A percentile compares a stretch with the other conserved stretches of the same genome.
Evolutionary conservation across 441 rosid genomes (phyloP).

Genomic region (Pelargonium myrrhifolium): DNA sequence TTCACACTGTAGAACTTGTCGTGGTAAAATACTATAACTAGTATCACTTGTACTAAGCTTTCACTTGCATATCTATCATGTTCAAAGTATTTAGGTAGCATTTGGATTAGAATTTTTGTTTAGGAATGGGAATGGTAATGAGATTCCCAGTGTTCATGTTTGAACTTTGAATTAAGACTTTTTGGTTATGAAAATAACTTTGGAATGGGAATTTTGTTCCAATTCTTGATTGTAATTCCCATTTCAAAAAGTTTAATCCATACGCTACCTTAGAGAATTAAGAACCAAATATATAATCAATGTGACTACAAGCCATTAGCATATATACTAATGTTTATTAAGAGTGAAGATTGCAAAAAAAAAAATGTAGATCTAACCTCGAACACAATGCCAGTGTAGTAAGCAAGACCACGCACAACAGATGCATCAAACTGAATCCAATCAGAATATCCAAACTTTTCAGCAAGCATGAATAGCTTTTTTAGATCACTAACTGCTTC

Average conservation of each 20-base stretch:
- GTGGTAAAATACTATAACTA: background rate
- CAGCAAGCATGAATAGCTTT: constrained; percentile 71
- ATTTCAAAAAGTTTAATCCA: too few relatives aligned
- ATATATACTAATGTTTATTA: background rate
- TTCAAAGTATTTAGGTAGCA: background rate
- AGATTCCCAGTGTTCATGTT: too few relatives aligned
- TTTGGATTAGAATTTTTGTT: too few relatives aligned
- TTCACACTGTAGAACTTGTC: background rate
- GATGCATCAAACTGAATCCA: constrained; percentile 98
- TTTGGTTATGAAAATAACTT: too few relatives aligned
- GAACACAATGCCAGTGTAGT: constrained; percentile 87
- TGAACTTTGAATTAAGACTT: too few relatives aligned
- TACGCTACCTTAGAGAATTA: background rate
- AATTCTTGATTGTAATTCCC: too few relatives aligned
- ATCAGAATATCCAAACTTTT: constrained; percentile 74
- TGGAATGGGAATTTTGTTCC: too few relatives aligned
- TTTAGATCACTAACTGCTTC: constrained; percentile 77
- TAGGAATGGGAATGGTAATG: too few relatives aligned
- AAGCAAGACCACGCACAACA: constrained; percentile 89
- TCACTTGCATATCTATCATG: background rate
- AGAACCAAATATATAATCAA: background rate
- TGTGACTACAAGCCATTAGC: background rate
- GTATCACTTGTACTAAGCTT: background rate
- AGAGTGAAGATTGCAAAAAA: too few relatives aligned
- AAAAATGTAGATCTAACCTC: constrained; percentile 50